Conservation (phyloP, 805 yeast species). For the Candida palmyrensis region DNA sequence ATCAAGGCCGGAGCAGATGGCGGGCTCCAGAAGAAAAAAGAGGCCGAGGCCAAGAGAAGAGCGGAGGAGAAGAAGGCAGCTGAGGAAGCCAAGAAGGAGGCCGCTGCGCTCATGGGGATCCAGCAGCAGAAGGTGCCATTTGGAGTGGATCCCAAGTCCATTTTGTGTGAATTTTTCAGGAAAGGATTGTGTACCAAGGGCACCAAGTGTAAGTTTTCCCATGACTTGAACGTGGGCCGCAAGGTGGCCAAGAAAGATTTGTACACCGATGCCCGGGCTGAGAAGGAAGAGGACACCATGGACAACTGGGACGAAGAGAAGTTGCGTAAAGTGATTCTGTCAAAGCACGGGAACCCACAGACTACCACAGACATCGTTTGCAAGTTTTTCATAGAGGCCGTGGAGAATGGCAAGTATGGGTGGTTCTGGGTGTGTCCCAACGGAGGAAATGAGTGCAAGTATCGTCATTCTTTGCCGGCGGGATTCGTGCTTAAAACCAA, state of each 20-base stretch:
- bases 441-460: slow-evolving; percentile 89
- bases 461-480: slow-evolving; percentile 91
- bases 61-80: slow-evolving; percentile 85
- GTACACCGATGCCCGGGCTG: slow-evolving; percentile 80
- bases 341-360: slow-evolving; percentile 91
- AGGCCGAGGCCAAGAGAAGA: slow-evolving; percentile 64
- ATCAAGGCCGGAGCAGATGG: slow-evolving; percentile 41
- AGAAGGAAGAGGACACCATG: slow-evolving; percentile 81
- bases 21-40: slow-evolving; percentile 57
- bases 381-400: slow-evolving; percentile 92
- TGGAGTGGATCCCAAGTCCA: slow-evolving; percentile 96
- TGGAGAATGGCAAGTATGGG: slow-evolving; percentile 95
- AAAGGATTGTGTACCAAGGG: slow-evolving; percentile 83
- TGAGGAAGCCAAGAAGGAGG: slow-evolving; percentile 84
- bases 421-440: slow-evolving; percentile 99
- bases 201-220: slow-evolving; percentile 85
- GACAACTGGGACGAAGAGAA: slow-evolving; percentile 97
- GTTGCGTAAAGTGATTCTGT: slow-evolving; percentile 74
- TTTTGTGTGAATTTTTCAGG: slow-evolving; percentile 85
- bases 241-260: slow-evolving; percentile 83
- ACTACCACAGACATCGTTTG: slow-evolving; percentile 95
- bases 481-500: slow-evolving; percentile 96
- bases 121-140: slow-evolving; percentile 84
- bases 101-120: slow-evolving; percentile 69
- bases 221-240: slow-evolving; percentile 80